phyloP scores from a whole-genome alignment of 2,329 filamentous ascomycete species.

The Epichloe gansuensis region DNA sequence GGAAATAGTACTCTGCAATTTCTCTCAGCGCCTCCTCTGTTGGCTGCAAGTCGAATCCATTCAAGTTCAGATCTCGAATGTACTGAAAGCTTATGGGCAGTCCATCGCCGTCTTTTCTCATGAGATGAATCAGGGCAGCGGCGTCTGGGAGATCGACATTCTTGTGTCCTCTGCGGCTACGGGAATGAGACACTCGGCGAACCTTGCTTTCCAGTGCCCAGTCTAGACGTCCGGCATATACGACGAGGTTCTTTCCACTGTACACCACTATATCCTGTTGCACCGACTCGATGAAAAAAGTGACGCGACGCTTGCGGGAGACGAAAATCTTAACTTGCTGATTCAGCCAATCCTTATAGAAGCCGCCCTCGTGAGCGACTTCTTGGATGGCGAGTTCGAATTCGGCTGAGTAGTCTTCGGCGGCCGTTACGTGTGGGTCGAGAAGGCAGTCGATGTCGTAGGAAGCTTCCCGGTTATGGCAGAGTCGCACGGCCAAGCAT shows the following conservation, averaged over 20 bases:
- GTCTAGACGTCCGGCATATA: slow-evolving; percentile 14
- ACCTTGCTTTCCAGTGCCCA: slow-evolving; percentile 16
- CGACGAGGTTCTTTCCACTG: slow-evolving; percentile 10
- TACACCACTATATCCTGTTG: slow-evolving; percentile 13
- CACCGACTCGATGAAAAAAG: slow-evolving; percentile 14
- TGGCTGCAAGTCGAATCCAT: slow-evolving; percentile 8
- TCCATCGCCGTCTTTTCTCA: slow-evolving; percentile 1
- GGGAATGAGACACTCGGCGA: slow-evolving; percentile 11
- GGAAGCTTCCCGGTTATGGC: slow-evolving; percentile 11
- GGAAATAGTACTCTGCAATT: slow-evolving; percentile 7
- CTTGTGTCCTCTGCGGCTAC: background rate
- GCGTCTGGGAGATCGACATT: slow-evolving; percentile 9
- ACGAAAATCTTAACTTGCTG: slow-evolving; percentile 13
- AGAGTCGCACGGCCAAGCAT: slow-evolving; percentile 12
- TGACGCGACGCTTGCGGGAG: slow-evolving; percentile 6
- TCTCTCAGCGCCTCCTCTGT: slow-evolving; percentile 5
- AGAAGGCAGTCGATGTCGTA: slow-evolving; percentile 14
- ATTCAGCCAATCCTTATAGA: slow-evolving; percentile 13
- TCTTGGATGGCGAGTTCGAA: slow-evolving; percentile 8
- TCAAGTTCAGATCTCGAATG: slow-evolving; percentile 7
- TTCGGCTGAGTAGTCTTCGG: slow-evolving; percentile 10
- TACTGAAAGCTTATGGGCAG: slow-evolving; percentile 9
- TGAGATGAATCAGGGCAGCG: slow-evolving; percentile 8
- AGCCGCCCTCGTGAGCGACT: slow-evolving; percentile 5
- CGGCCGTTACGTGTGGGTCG: slow-evolving; percentile 14